Evolutionary conservation across 768 basidiomycete species (phyloP).

Genomic region (Amylocystis lapponica): DNA sequence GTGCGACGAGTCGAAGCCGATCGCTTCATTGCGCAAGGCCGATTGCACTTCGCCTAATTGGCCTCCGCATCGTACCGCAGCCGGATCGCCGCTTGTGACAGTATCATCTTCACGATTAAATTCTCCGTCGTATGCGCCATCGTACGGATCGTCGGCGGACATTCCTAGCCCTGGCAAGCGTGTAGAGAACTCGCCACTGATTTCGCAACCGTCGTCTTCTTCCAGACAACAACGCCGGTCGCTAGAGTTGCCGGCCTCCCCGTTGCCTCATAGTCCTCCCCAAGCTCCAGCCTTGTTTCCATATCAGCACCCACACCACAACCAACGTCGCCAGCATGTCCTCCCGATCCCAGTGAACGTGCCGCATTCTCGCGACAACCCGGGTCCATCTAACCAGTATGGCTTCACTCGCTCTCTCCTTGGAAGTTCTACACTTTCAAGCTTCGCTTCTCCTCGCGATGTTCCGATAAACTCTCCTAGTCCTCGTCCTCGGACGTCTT

Average conservation of each 20-base stretch:
- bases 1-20: conserved; percentile 8
- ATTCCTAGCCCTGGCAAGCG: conserved; percentile 12
- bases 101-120: conserved; percentile 2
- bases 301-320: conserved; percentile 12
- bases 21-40: conserved; percentile 1
- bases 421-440: conserved; percentile 55
- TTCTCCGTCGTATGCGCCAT: conserved; percentile 6
- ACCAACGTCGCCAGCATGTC: conserved; percentile 19
- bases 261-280: conserved; percentile 8
- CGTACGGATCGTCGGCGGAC: conserved; percentile 15
- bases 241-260: conserved; percentile 11
- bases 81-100: background rate
- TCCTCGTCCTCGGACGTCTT: conserved; percentile 64
- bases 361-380: conserved; percentile 20
- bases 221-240: conserved; percentile 18
- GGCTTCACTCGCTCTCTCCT: conserved; percentile 24
- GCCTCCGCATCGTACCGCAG: conserved; percentile 7
- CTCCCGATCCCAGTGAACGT: conserved; percentile 18
- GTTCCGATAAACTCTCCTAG: conserved; percentile 47
- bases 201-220: conserved; percentile 18
- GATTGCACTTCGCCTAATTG: conserved; percentile 11
- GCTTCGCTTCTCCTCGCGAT: conserved; percentile 44
- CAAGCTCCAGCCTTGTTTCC: conserved; percentile 23
- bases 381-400: conserved; percentile 20
- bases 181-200: conserved; percentile 21